A percentile compares a stretch with the other conserved stretches of the same genome.
These are phyloP conservation scores for Cutaneotrichosporon sp. DNA, from an alignment of 1,284 basidiomycete genomes.

Conservation along the genomic window DNA sequence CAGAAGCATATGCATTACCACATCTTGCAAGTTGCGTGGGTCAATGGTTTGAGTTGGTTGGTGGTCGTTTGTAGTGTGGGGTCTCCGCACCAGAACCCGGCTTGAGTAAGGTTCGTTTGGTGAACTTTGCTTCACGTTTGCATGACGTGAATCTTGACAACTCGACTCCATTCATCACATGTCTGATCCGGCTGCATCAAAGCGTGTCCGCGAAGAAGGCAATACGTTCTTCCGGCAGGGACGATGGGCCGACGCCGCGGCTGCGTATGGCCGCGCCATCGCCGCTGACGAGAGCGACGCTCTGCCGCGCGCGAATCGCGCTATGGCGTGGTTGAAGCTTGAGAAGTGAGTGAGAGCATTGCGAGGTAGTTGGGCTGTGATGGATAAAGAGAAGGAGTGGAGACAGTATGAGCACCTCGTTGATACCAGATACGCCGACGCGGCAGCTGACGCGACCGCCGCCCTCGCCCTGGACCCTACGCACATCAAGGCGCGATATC, in stretches of 20 bases:
- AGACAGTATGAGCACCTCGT: not conserved
- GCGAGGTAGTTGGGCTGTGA: too few relatives aligned
- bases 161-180: not conserved
- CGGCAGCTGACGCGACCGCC: conserved; percentile 46
- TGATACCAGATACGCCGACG: conserved; percentile 43
- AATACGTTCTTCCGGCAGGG: conserved; percentile 51
- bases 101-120: too few relatives aligned
- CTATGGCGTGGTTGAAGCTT: conserved; percentile 51
- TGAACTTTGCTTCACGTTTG: not conserved
- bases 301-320: conserved; percentile 45
- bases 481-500: conserved; percentile 49
- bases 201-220: conserved; percentile 32
- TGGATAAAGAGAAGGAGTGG: not conserved
- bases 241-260: conserved; percentile 46
- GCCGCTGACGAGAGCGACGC: conserved; percentile 40
- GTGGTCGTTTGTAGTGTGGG: too few relatives aligned
- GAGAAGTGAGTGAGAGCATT: conserved; percentile 36
- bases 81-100: too few relatives aligned
- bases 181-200: conserved; percentile 9
- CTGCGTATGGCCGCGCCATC: conserved; percentile 45
- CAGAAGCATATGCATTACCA: conserved; percentile 7
- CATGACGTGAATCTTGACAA: not conserved
- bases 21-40: not conserved
- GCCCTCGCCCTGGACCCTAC: conserved; percentile 31
- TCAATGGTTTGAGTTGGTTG: too few relatives aligned